Percentiles rank a stretch among this genome's conserved stretches.
phyloP scores from a whole-genome alignment of 495 filamentous ascomycete genomes.

The Aspergillus incahuasiensis region DNA sequence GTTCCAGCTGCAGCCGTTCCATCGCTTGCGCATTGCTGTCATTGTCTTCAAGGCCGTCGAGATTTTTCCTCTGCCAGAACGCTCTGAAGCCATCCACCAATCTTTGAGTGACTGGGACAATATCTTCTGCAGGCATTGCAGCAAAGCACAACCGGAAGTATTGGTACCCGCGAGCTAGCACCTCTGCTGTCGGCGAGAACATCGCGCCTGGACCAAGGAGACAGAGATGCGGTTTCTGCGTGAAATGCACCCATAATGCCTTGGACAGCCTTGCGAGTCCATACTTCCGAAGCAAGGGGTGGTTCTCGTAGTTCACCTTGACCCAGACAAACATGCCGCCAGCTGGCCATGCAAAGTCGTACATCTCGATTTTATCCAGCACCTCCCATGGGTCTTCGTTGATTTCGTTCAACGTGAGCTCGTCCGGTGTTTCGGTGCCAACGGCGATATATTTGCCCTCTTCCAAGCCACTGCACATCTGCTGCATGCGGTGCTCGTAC shows the following conservation, averaged over 20 bases:
- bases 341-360: constrained; percentile 70
- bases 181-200: constrained; percentile 59
- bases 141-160: constrained; percentile 83
- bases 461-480: constrained; percentile 68
- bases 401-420: constrained; percentile 28
- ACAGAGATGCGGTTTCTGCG: constrained; percentile 59
- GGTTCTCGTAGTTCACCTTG: constrained; percentile 57
- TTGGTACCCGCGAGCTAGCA: constrained; percentile 50
- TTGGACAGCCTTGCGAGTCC: constrained; percentile 41
- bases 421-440: constrained; percentile 29
- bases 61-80: constrained; percentile 71
- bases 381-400: constrained; percentile 57
- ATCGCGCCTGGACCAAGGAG: constrained; percentile 64
- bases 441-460: constrained; percentile 53
- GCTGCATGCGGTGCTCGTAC: constrained; percentile 78
- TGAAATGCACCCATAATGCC: constrained; percentile 71
- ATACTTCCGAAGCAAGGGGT: constrained; percentile 59
- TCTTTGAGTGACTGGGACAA: constrained; percentile 52
- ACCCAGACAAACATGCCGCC: constrained; percentile 95
- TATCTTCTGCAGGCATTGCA: constrained; percentile 65
- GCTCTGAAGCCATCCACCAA: constrained; percentile 62
- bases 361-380: constrained; percentile 65
- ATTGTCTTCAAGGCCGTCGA: constrained; percentile 56
- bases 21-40: constrained; percentile 27
- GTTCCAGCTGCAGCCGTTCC: constrained; percentile 12